Evolutionary conservation across 2,329 filamentous ascomycete genomes (phyloP), one percentile per base, ranked within the genome.

Genomic region (Stenocarpella maydis): DNA sequence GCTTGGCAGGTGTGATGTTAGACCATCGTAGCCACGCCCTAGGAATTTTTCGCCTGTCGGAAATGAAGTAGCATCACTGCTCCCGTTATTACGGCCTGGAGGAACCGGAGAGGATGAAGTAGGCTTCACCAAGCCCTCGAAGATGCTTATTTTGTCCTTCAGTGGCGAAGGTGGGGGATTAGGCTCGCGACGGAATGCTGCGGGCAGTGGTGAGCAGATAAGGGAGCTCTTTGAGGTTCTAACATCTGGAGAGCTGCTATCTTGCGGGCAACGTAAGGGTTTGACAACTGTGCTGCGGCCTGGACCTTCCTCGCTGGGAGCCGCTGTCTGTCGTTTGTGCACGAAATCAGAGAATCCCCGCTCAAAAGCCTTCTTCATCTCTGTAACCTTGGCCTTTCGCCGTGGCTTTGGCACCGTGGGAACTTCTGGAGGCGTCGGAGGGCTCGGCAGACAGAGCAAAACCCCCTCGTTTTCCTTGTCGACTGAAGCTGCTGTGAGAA

Each of bases 121-220:
- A 9, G 64, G 68, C n/a, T 69, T 70, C 4, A 68, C 55, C 8
- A 70, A 24, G 24, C 69, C 69, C 34, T 70, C 65, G 7, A 68
- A 70, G 15, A 70, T 68, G 41, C 65, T 65, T 34, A 70, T 37
- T 8, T 54, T 67, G 12, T 70, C 69, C 17, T 58, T 68, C 19
- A 61, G 17, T 5, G 41, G 14, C 12, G 49, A 47, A n/a, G 47
- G 21, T 17, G 21, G 15, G n/a, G 12, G n/a, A 2, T 37, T 15
- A 5, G 41, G n/a, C 7, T 65, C 58, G 17, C 58, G 69, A 12
- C 69, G 65, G 9, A 58, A 64, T 10, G 60, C 37, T 17, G 45
- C 65, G 0, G 65, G 34, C 8, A 68, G 41, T 21, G 61, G 50
- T 10, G 50, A 50, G 50, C 65, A 70, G 6, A 68, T n/a, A 5